Evolutionary conservation across 176 grass and related monocot species (phyloP), one percentile per base, ranked within the genome.

Genomic region (Oryza glaberrima): DNA sequence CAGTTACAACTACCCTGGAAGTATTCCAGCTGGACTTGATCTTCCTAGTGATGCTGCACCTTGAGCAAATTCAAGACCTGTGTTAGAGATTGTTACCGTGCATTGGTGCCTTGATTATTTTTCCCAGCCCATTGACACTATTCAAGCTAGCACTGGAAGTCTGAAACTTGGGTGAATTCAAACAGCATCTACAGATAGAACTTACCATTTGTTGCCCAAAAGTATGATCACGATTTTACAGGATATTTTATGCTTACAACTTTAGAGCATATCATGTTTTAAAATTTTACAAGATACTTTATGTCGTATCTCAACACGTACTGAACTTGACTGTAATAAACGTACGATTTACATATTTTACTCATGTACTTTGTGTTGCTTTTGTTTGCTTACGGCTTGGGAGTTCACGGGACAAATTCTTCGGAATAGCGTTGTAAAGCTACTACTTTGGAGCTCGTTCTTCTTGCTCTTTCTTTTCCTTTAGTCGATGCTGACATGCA

Each of bases 1-100:
- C 6, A 49, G 16, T 65, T 86, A 47, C 71, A 94, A 98, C 43
- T 95, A 88, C 54, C 87, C 91, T 52, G 91, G 96, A 40, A 93
- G 86, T 64, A 86, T 88, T 73, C 93, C 96, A 1, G 1, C 30
- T 0, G 87, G 87, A 16, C 79, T 64, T 9, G 93, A 95, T 66
- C 78, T 90, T 45, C 96, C 93, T 2, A 94, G 88, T 43, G 85
- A 85, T 73, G 64, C 80, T 11, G 88, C 58, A 28, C 4, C 17
- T 32, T 0, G 87, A 77, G 38, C 85, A 79, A 71, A 38, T 32
- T 76, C 6, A 46, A 77, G 38, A 90, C 73, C 25, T 85, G 69
- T 15, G 41, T 23, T 44, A 11, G 32, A 84, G 75, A 19, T 15
- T 45, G 65, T 19, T 65, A 9, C 43, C 10, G n/a, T 6, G 6